Conservation (phyloP, 345 rosid genomes). For the Gossypium turneri region DNA sequence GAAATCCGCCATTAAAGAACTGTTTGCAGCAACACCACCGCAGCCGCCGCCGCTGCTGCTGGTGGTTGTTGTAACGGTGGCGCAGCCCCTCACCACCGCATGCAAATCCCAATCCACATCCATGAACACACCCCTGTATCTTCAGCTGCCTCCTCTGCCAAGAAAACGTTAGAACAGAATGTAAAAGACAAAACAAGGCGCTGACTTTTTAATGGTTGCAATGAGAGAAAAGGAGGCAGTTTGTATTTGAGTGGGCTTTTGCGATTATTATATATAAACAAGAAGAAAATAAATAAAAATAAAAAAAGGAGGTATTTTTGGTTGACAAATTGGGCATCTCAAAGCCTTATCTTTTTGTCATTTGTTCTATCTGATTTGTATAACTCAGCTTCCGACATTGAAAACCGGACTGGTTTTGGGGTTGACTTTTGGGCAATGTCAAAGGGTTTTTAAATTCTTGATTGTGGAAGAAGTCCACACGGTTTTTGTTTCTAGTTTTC, state of each 20-base stretch:
- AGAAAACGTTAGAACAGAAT: slow-evolving; percentile 23
- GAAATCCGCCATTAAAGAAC: slow-evolving; percentile 28
- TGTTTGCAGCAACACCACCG: slow-evolving; percentile 12
- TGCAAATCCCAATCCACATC: slow-evolving; percentile 96
- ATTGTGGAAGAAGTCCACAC: neutral
- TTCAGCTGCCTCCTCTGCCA: slow-evolving; percentile 25
- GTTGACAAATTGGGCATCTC: slow-evolving; percentile 47
- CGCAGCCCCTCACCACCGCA: slow-evolving; percentile 86
- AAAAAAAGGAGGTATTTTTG: slow-evolving; percentile 14
- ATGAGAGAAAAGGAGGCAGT: slow-evolving; percentile 15
- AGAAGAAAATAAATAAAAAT: slow-evolving; percentile 8
- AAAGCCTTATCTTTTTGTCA: slow-evolving; percentile 49
- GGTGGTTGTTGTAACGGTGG: slow-evolving; percentile 34
- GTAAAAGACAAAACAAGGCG: slow-evolving; percentile 56
- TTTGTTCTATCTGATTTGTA: slow-evolving; percentile 1
- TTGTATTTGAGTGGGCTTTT: slow-evolving; percentile 29
- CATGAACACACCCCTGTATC: slow-evolving; percentile 36
- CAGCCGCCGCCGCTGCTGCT: neutral
- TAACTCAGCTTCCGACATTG: slow-evolving; percentile 14
- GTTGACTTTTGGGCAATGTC: slow-evolving; percentile 55
- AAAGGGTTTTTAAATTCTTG: slow-evolving; percentile 31
- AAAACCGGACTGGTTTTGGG: slow-evolving; percentile 39
- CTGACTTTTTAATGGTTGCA: slow-evolving; percentile 59
- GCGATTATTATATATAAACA: slow-evolving; percentile 9
- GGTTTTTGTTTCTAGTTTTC: neutral